Percentiles rank a stretch among this genome's conserved stretches.
phyloP scores from a whole-genome alignment of 495 filamentous ascomycete species.

The Trichoderma gamsii region DNA sequence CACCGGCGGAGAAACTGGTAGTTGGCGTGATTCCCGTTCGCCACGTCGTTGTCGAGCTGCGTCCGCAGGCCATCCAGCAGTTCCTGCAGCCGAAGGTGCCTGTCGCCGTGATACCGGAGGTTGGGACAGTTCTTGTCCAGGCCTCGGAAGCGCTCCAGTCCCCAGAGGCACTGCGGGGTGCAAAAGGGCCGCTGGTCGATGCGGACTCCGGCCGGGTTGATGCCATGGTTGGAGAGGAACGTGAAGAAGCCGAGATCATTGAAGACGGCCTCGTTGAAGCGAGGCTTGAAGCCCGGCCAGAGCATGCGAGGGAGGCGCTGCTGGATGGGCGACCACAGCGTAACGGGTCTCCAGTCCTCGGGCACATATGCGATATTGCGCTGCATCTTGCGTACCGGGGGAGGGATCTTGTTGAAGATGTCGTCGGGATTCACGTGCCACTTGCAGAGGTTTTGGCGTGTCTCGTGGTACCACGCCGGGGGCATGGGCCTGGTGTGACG shows the following conservation, averaged over 20 bases:
- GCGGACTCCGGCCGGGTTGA: too few relatives aligned
- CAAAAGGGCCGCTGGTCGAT: conserved; percentile 2
- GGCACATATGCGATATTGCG: too few relatives aligned
- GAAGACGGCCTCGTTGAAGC: too few relatives aligned
- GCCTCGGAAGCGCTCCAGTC: neutral
- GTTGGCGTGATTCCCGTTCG: neutral
- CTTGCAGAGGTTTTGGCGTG: too few relatives aligned
- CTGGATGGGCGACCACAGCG: neutral
- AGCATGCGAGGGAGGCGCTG: too few relatives aligned
- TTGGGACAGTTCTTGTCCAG: neutral
- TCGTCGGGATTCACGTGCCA: neutral
- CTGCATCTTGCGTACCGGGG: neutral
- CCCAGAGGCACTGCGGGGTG: neutral
- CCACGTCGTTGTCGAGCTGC: neutral
- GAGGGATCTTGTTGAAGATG: neutral
- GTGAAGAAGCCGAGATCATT: too few relatives aligned
- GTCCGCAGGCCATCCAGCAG: neutral
- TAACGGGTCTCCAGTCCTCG: too few relatives aligned
- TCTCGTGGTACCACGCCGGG: too few relatives aligned
- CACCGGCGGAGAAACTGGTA: neutral
- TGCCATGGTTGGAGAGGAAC: too few relatives aligned
- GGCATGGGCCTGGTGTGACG: too few relatives aligned
- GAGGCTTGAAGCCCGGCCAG: too few relatives aligned
- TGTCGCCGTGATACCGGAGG: neutral
- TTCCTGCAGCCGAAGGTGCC: neutral